These are phyloP conservation scores for Cytospora chrysosperma DNA, from an alignment of 2,329 filamentous ascomycete species.

Conservation along the genomic window DNA sequence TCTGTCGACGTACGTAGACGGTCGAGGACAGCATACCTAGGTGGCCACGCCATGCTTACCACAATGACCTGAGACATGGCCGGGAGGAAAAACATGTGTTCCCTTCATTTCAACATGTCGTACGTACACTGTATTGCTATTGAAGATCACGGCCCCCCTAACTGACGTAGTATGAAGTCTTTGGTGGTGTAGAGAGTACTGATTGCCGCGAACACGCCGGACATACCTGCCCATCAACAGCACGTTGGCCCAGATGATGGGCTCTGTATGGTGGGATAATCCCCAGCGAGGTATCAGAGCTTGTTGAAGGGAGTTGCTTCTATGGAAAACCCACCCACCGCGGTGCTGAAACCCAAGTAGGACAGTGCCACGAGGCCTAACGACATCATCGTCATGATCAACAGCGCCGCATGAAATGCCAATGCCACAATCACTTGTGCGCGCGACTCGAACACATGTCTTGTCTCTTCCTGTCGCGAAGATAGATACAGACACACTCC, in stretches of 20 bases:
- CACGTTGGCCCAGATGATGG: not conserved
- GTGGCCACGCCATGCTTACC: not conserved
- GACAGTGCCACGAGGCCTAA: not conserved
- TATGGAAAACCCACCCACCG: not conserved
- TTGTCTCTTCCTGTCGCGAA: not conserved
- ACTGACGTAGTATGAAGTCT: not conserved
- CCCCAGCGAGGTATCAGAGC: not conserved
- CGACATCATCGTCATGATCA: constrained; percentile 2
- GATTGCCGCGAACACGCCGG: not conserved
- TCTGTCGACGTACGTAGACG: not conserved
- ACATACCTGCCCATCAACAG: not conserved
- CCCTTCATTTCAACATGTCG: not conserved
- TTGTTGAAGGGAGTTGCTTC: not conserved
- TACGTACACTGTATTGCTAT: not conserved
- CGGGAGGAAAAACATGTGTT: not conserved
- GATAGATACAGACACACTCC: not conserved
- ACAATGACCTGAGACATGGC: not conserved
- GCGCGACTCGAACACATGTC: not conserved
- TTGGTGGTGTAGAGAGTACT: not conserved
- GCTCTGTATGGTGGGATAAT: not conserved
- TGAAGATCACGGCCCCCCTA: not conserved
- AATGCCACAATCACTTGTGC: not conserved
- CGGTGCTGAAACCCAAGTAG: not conserved
- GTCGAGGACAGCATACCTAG: not conserved
- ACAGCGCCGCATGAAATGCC: not conserved